Evolutionary conservation across 495 filamentous ascomycete genomes (phyloP).

Genomic region (Penicillium bialowiezense): DNA sequence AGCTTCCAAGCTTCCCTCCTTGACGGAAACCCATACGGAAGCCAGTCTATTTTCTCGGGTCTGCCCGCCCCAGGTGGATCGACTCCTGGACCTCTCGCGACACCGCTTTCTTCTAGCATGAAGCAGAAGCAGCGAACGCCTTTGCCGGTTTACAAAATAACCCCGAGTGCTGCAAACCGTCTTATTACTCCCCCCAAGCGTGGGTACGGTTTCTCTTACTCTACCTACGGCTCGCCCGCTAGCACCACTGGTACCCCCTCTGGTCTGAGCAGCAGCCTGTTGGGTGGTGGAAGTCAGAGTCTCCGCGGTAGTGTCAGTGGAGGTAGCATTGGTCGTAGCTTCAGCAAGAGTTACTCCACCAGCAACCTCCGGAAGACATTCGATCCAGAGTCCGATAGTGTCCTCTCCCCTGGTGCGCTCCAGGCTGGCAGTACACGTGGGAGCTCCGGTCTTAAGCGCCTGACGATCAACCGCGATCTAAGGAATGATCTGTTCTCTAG

Average conservation of each 20-base stretch:
- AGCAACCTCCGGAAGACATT: conserved; percentile 66
- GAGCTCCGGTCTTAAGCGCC: conserved; percentile 71
- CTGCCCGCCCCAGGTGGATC: conserved; percentile 60
- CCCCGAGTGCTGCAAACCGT: conserved; percentile 71
- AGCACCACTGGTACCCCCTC: conserved; percentile 70
- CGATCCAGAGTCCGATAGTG: conserved; percentile 69
- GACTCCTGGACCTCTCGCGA: conserved; percentile 80
- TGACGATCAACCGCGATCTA: conserved; percentile 85
- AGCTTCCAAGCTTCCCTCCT: conserved; percentile 75
- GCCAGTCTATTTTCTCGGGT: conserved; percentile 71
- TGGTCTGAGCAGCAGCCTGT: conserved; percentile 60
- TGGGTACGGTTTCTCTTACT: conserved; percentile 87
- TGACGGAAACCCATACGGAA: conserved; percentile 77
- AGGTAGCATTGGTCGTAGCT: conserved; percentile 60
- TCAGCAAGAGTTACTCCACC: conserved; percentile 60
- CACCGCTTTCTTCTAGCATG: conserved; percentile 70
- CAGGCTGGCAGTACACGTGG: conserved; percentile 63
- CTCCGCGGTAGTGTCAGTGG: conserved; percentile 40
- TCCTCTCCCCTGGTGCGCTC: conserved; percentile 83
- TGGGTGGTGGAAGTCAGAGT: conserved; percentile 39
- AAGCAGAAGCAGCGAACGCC: conserved; percentile 73
- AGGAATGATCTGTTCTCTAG: conserved; percentile 69
- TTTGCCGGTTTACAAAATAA: conserved; percentile 85
- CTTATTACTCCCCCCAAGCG: conserved; percentile 77
- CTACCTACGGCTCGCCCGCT: conserved; percentile 77